phyloP scores from a whole-genome alignment of 2,329 filamentous ascomycete genomes.

The Fusarium begoniae region DNA sequence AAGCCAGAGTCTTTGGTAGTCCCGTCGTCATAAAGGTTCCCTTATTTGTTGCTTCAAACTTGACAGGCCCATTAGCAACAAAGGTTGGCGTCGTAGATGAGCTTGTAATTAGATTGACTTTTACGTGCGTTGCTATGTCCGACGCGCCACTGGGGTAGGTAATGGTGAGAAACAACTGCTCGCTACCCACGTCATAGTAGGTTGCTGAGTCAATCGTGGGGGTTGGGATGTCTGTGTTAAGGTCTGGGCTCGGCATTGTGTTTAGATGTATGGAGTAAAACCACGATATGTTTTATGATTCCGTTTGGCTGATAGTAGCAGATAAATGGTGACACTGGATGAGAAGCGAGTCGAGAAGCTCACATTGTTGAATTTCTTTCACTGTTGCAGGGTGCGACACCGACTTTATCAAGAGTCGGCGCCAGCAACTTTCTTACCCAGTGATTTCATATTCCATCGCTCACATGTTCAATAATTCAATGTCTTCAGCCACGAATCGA shows the following conservation, averaged over 20 bases:
- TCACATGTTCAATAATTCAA: not conserved
- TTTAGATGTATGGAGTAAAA: too few relatives aligned
- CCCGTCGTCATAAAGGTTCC: not conserved
- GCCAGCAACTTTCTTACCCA: fast-evolving
- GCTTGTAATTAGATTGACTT: not conserved
- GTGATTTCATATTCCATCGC: too few relatives aligned
- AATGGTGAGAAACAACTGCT: not conserved
- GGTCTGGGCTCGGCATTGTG: too few relatives aligned
- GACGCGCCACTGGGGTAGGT: not conserved
- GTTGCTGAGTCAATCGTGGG: not conserved
- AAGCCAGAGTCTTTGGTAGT: not conserved
- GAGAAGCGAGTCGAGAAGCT: not conserved
- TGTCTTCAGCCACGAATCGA: fast-evolving
- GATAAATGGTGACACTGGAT: too few relatives aligned
- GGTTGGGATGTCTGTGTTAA: not conserved
- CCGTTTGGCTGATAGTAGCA: too few relatives aligned
- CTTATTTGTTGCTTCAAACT: not conserved
- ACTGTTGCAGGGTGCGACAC: not conserved
- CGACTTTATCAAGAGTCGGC: not conserved
- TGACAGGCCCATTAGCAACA: not conserved
- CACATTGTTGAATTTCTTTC: not conserved
- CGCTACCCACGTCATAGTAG: not conserved
- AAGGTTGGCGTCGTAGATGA: not conserved
- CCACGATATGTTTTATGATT: too few relatives aligned
- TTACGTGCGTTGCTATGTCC: too few relatives aligned